Evolutionary conservation across 768 basidiomycete species (phyloP).

Genomic region (Kondoa subrosea): DNA sequence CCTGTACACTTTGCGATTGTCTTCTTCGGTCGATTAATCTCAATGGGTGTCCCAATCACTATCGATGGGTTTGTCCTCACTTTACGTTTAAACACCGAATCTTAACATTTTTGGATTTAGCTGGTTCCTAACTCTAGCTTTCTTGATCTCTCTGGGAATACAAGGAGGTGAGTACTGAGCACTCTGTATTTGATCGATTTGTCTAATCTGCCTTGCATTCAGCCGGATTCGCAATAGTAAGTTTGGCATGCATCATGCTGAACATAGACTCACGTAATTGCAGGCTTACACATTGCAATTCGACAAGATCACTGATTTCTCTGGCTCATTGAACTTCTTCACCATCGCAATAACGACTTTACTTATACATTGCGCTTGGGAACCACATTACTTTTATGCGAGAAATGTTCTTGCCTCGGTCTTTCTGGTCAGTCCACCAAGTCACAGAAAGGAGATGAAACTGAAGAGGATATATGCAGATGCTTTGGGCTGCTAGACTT

Average conservation of each 20-base stretch:
- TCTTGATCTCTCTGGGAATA: constrained; percentile 1
- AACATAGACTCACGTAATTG: neutral
- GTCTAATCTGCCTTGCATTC: no score
- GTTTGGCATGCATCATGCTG: neutral
- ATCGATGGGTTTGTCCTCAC: no score
- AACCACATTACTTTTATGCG: constrained; percentile 38
- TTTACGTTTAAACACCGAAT: no score
- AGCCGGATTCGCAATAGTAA: neutral
- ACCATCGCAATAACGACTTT: constrained; percentile 44
- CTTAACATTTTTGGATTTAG: no score
- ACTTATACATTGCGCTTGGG: constrained; percentile 38
- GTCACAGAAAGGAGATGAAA: no score
- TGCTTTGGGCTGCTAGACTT: constrained; percentile 50
- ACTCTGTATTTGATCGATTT: no score
- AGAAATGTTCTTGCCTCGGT: constrained; percentile 39
- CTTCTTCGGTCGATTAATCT: no score
- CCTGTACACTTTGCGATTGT: no score
- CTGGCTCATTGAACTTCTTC: constrained; percentile 9
- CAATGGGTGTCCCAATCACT: no score
- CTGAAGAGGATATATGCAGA: no score
- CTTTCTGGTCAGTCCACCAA: constrained; percentile 17
- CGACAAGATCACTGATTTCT: constrained; percentile 13
- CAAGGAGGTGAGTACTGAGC: no score
- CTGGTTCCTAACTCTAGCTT: constrained; percentile 3
- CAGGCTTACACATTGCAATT: constrained; percentile 5